A percentile compares a stretch with the other conserved stretches of the same genome.
Conservation (phyloP, 805 yeast genomes). For the Saturnispora dispora region DNA sequence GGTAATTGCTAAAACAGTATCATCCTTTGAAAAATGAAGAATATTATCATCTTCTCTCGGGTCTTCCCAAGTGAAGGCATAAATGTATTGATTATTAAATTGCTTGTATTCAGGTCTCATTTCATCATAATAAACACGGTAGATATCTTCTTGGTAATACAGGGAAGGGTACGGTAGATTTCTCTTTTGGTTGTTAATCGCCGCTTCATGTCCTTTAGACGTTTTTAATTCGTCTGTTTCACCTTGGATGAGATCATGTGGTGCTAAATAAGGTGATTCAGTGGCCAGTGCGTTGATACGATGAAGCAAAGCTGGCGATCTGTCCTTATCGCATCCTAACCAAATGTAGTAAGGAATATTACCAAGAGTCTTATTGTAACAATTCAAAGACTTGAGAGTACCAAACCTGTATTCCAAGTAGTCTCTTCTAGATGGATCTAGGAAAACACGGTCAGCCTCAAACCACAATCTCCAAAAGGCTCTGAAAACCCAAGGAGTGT, state of each 20-base stretch:
- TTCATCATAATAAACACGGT: conserved; percentile 78
- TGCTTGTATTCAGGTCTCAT: conserved; percentile 56
- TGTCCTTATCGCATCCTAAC: conserved; percentile 64
- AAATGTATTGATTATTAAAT: conserved; percentile 71
- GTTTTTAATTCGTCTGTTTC: conserved; percentile 28
- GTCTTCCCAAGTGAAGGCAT: conserved; percentile 89
- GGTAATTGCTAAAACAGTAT: conserved; percentile 73
- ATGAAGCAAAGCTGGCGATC: conserved; percentile 39
- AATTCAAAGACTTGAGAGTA: conserved; percentile 64
- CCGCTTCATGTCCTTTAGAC: conserved; percentile 74
- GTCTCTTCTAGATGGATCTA: conserved; percentile 75
- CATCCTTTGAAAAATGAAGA: conserved; percentile 49
- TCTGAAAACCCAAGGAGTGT: conserved; percentile 67
- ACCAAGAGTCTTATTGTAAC: conserved; percentile 57
- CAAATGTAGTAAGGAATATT: conserved; percentile 76
- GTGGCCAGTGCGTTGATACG: conserved; percentile 65
- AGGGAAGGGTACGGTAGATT: conserved; percentile 72
- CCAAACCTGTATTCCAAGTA: conserved; percentile 78
- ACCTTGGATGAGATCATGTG: conserved; percentile 29
- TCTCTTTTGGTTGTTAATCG: conserved; percentile 48
- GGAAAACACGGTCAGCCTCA: conserved; percentile 70
- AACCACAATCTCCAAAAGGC: conserved; percentile 87
- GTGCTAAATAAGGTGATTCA: conserved; percentile 75
- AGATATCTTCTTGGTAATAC: conserved; percentile 67
- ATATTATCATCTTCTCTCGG: conserved; percentile 72